Percentiles rank a stretch among this genome's conserved stretches.
These are phyloP conservation scores for Pleurotus giganteus DNA, from an alignment of 768 basidiomycete species.

Conservation along the genomic window DNA sequence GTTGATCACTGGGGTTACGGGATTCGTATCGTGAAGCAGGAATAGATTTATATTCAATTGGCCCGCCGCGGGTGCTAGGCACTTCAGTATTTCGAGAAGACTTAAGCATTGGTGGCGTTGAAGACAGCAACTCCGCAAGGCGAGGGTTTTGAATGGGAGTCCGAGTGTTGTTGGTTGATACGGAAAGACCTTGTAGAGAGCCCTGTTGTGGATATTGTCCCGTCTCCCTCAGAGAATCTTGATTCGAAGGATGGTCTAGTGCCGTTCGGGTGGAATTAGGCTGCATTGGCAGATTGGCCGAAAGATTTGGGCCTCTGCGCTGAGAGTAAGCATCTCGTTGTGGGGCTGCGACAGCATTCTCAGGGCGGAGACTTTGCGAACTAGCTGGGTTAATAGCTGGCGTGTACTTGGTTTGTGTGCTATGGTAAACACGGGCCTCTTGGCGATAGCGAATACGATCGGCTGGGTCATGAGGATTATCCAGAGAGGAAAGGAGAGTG, in stretches of 20 bases:
- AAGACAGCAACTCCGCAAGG: constrained; percentile 6
- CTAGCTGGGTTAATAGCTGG: not conserved
- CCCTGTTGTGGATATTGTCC: not conserved
- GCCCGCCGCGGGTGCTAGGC: not conserved
- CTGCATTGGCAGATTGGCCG: not conserved
- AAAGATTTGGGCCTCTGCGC: too few relatives aligned
- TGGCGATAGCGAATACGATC: not conserved
- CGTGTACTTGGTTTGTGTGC: not conserved
- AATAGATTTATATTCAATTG: not conserved
- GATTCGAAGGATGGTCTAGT: not conserved
- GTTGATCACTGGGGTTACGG: not conserved
- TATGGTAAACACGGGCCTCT: not conserved
- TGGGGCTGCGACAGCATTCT: not conserved
- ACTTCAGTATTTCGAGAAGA: not conserved
- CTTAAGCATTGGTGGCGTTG: not conserved
- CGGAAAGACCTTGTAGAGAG: not conserved
- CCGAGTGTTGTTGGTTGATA: not conserved
- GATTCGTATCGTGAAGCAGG: not conserved
- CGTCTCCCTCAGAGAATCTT: not conserved
- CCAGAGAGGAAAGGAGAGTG: not conserved
- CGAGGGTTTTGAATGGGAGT: constrained; percentile 2
- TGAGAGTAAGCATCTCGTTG: not conserved
- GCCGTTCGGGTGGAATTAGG: not conserved
- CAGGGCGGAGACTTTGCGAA: not conserved
- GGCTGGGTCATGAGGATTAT: not conserved